Evolutionary conservation across 176 grass and related monocot genomes (phyloP), one percentile per base, ranked within the genome.

Genomic region (Saccharum spontaneum): DNA sequence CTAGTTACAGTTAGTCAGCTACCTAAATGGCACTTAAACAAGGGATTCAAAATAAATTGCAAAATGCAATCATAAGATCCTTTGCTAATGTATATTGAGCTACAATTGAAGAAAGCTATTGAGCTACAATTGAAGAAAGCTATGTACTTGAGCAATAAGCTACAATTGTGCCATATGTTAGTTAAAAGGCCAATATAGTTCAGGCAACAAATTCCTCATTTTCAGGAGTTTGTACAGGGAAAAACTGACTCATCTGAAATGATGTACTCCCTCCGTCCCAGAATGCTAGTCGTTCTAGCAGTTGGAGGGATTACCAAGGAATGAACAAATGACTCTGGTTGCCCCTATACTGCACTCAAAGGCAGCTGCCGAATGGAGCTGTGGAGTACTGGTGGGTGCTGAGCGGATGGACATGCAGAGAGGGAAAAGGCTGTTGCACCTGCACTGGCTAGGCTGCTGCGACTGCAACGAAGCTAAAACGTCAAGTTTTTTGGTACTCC

Each of bases 181-280:
- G 60, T 24, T 64, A 37, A 78, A 10, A 77, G 43, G 18, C 16
- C 16, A 66, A 43, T 34, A 44, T 22, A 40, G 17, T 77, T 61
- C 28, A 65, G 39, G 26, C 23, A 69, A 59, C 8, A 82, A 81
- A 39, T 76, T 55, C 57, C 12, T 64, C 41, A 64, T 71, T 89
- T 71, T 9, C 11, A 76, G 16, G 39, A 62, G 59, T 7, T 71
- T 36, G 71, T 60, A 76, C 4, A 43, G 1, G 18, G 2, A 28
- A 62, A 41, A 74, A 52, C 15, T 67, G 78, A 34, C n/a, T 2
- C 24, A 62, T 26, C n/a, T 26, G n/a, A 62, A 60, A 62, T 62
- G 59, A 54, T 77, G 5, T 59, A 34, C 33, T 34, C 33, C 33
- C 33, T 34, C 33, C 33, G 3, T 34, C 33, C 33, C 33, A 34